phyloP scores from a whole-genome alignment of 2,329 filamentous ascomycete genomes.

The Sporothrix schenckii region DNA sequence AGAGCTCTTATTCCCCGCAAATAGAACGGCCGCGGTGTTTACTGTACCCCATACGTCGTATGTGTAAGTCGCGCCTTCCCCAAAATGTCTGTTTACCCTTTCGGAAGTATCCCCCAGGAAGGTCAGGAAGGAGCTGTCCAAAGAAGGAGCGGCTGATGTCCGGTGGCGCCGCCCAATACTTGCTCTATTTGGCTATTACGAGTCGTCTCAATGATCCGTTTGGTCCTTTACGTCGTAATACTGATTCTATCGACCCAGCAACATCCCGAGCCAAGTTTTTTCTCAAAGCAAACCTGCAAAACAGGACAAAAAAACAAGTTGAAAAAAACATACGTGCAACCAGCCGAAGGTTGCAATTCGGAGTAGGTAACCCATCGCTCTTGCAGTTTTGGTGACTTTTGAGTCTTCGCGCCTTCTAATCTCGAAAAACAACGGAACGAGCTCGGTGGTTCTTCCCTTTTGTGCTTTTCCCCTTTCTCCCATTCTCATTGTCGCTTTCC shows the following conservation, averaged over 20 bases:
- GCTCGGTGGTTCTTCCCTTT: constrained; percentile 5
- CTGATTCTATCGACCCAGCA: constrained; percentile 21
- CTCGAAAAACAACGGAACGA: neutral
- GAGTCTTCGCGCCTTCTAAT: neutral
- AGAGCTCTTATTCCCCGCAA: constrained; percentile 1
- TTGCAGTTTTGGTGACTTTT: neutral
- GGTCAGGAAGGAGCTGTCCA: neutral
- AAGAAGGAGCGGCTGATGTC: constrained; percentile 3
- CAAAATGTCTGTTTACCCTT: neutral
- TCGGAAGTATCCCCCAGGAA: constrained; percentile 5
- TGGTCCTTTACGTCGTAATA: constrained; percentile 11
- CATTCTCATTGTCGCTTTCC: neutral
- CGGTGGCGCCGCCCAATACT: constrained; percentile 4
- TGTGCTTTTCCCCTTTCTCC: neutral
- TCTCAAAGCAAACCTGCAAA: too few species aligned
- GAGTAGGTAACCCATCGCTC: neutral
- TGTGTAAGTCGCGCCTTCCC: neutral
- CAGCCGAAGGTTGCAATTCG: neutral
- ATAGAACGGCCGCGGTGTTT: neutral
- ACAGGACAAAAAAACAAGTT: neutral
- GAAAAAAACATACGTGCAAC: neutral
- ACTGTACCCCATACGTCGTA: neutral
- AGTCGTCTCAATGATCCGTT: neutral
- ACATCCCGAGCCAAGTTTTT: neutral
- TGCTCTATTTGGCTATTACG: too few species aligned